A percentile compares a stretch with the other conserved stretches of the same genome.
Conservation (phyloP, 192 early-diverging fungal genomes). For the Backusella morwellensis region DNA sequence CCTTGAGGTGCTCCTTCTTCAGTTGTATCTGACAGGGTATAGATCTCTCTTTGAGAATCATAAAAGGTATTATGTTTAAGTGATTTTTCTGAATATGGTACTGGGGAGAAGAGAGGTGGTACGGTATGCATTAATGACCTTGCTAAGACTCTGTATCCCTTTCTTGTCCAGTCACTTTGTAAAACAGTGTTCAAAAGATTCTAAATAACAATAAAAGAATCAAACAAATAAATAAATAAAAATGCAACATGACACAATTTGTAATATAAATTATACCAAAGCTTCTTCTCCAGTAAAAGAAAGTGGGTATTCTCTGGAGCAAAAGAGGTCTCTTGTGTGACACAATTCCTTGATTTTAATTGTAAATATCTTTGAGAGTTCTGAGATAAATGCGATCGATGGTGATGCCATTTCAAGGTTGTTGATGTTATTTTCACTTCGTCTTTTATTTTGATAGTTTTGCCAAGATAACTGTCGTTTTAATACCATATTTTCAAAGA, state of each 20-base stretch:
- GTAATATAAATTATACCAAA: conserved; percentile 21
- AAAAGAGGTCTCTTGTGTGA: conserved; percentile 21
- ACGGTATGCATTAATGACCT: conserved; percentile 17
- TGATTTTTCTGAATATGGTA: conserved; percentile 30
- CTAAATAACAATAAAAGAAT: conserved; percentile 5
- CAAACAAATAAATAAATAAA: conserved; percentile 4
- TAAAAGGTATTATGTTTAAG: conserved; percentile 25
- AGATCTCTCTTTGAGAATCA: conserved; percentile 28
- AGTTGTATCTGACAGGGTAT: conserved; percentile 15
- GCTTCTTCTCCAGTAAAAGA: conserved; percentile 40
- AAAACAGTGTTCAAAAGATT: not conserved
- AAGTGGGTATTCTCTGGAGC: conserved; percentile 27
- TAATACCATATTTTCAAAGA: not conserved
- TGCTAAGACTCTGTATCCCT: conserved; percentile 10
- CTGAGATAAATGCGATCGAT: not conserved
- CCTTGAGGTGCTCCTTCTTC: conserved; percentile 12
- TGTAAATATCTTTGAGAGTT: conserved; percentile 1
- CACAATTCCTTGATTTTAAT: not conserved
- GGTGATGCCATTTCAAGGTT: not conserved
- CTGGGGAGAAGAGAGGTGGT: conserved; percentile 25
- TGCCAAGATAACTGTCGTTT: not conserved
- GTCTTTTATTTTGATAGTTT: not conserved
- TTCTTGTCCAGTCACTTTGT: conserved; percentile 9
- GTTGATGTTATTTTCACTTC: not conserved
- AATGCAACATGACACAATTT: not conserved